Base-by-base conservation (phyloP, 129 eudicot genomes). In the Gnaphalium uliginosum region DNA sequence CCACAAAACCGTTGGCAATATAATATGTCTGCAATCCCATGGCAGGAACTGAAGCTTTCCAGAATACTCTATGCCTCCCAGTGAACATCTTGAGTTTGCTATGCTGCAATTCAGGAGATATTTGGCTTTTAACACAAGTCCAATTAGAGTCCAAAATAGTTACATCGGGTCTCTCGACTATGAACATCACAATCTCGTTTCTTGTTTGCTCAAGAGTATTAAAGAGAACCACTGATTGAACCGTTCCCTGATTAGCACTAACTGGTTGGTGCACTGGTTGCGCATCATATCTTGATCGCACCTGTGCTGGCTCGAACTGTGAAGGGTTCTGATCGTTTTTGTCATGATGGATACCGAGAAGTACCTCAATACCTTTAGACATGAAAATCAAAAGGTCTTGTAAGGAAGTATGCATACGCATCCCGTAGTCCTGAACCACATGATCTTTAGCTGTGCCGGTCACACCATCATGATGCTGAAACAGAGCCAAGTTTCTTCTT, bases 391-490 rank as follows among this genome's bases (percentile, higher is more conserved):
- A 92, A 59, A 95, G 80, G 81, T 95, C 99, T 66, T 91, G 89
- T 73, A 95, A 65, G 25, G 99, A 91, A 68, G 87, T 83, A 84
- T 95, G 92, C 99, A 95, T 95, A 23, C 99, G 90, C 60, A 85
- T 83, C 41, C 99, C 99, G 54, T 95, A 95, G 78, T 95, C 99
- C 74, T 84, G 82, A 50, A 95, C 99, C 81, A 95, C 99, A 72
- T 95, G 99, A 69, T 94, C 94, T 86, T 94, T 94, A 17, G 98
- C 97, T 1, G 98, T 94, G 35, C 98, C 98, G 14, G 98, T 94
- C 24, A 95, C 99, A 60, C 99, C 99, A 72, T 95, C 99, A 75
- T 95, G 99, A 78, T 95, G 99, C 87, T 95, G 99, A 86, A 95
- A 95, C 7, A 95, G 90, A 79, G 99, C 99, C 76, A 95, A 74